phyloP scores from a whole-genome alignment of 139 green algal genomes.

The Chlorella sp. region DNA sequence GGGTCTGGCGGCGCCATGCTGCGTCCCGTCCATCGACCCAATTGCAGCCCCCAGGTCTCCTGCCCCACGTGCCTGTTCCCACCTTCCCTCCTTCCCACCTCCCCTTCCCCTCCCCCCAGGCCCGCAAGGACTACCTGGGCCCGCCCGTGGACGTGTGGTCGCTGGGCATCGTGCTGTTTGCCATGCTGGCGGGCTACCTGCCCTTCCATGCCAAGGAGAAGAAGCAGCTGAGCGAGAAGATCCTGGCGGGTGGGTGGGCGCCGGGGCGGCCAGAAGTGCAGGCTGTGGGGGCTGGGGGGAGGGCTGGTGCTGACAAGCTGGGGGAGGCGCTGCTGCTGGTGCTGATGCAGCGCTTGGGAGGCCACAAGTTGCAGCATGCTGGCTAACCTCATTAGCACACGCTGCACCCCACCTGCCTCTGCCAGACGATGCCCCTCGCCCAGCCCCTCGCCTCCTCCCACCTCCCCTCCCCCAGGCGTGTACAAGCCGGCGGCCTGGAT shows the following conservation, averaged over 20 bases:
- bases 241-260: slow-evolving; percentile 49
- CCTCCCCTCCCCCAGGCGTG: slow-evolving; percentile 20
- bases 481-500: slow-evolving; percentile 43
- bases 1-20: no score
- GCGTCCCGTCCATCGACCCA: not conserved
- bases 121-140: slow-evolving; percentile 54
- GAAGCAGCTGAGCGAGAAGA: slow-evolving; percentile 71
- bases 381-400: no score
- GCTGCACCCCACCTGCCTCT: not conserved
- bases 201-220: slow-evolving; percentile 80
- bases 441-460: not conserved
- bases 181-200: slow-evolving; percentile 83
- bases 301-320: no score
- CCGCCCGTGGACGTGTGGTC: slow-evolving; percentile 82
- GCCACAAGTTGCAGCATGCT: no score
- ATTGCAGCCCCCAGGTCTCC: not conserved
- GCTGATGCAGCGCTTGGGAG: no score
- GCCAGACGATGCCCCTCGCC: no score
- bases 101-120: slow-evolving; percentile 2
- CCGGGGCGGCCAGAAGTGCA: no score
- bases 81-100: not conserved
- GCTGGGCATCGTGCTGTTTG: slow-evolving; percentile 88
- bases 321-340: no score
- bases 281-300: no score
- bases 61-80: not conserved